Percentiles rank a stretch among this genome's conserved stretches.
phyloP scores from a whole-genome alignment of 495 filamentous ascomycete species.

The Achaetomiella virescens region DNA sequence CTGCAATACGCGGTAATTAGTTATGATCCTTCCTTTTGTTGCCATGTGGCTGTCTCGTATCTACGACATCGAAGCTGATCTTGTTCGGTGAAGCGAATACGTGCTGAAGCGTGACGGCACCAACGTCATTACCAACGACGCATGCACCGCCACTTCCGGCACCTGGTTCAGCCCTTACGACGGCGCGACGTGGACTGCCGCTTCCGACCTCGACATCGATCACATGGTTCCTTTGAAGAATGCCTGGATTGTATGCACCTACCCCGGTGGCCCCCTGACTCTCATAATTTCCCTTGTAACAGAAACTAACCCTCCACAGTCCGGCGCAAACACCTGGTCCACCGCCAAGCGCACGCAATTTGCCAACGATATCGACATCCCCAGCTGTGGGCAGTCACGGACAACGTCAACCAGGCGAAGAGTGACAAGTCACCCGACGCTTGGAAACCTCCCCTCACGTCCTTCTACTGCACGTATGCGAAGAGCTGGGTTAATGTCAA shows the following conservation, averaged over 20 bases:
- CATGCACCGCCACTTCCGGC: constrained; percentile 54
- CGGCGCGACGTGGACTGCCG: constrained; percentile 58
- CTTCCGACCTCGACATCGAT: constrained; percentile 67
- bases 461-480: constrained; percentile 72
- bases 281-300: no score
- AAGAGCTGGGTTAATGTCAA: constrained; percentile 67
- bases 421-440: constrained; percentile 60
- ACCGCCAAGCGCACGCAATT: constrained; percentile 55
- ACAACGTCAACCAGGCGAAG: constrained; percentile 66
- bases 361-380: constrained; percentile 65
- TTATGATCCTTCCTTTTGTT: no score
- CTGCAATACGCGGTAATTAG: constrained; percentile 46
- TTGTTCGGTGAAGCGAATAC: constrained; percentile 44
- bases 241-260: constrained; percentile 61
- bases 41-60: no score
- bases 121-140: constrained; percentile 41
- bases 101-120: constrained; percentile 65
- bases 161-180: constrained; percentile 63
- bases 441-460: constrained; percentile 64
- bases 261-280: no score
- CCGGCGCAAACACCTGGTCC: constrained; percentile 53
- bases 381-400: constrained; percentile 68
- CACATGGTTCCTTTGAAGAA: constrained; percentile 70
- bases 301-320: constrained; percentile 25
- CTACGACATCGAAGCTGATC: neutral